Evolutionary conservation across 495 filamentous ascomycete species (phyloP).

Genomic region (Podospora tetraspora): DNA sequence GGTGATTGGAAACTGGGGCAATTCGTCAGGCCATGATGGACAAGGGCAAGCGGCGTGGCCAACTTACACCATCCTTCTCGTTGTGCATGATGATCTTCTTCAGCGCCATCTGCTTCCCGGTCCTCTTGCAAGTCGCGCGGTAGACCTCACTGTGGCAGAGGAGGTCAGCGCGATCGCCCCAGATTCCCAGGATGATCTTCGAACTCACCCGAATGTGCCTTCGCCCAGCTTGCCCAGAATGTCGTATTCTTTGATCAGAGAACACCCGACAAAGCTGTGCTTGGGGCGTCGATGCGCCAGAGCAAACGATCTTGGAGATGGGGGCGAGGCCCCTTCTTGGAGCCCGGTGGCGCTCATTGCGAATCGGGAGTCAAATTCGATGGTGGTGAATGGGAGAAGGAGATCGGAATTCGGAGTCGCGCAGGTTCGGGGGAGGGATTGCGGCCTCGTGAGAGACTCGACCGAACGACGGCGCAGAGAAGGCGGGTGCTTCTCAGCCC

Average conservation of each 20-base stretch:
- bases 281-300: slow-evolving; percentile 40
- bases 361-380: not conserved
- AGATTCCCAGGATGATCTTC: not conserved
- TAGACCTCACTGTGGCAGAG: slow-evolving; percentile 72
- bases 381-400: not conserved
- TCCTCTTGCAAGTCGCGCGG: slow-evolving; percentile 73
- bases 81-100: slow-evolving; percentile 95
- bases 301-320: slow-evolving; percentile 43
- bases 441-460: not conserved
- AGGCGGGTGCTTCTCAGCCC: slow-evolving; percentile 19
- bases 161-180: not conserved
- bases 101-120: slow-evolving; percentile 69
- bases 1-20: slow-evolving; percentile 64
- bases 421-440: not conserved
- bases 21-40: slow-evolving; percentile 3
- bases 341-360: slow-evolving; percentile 27
- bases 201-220: slow-evolving; percentile 86
- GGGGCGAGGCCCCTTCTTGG: slow-evolving; percentile 12
- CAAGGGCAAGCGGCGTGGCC: not conserved
- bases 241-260: slow-evolving; percentile 81
- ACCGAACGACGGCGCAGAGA: not conserved
- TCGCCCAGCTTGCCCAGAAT: slow-evolving; percentile 89
- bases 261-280: slow-evolving; percentile 73
- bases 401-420: not conserved
- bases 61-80: slow-evolving; percentile 70